Base-by-base conservation (phyloP, 352 stramenopile species). In the Pythium dissimile region DNA sequence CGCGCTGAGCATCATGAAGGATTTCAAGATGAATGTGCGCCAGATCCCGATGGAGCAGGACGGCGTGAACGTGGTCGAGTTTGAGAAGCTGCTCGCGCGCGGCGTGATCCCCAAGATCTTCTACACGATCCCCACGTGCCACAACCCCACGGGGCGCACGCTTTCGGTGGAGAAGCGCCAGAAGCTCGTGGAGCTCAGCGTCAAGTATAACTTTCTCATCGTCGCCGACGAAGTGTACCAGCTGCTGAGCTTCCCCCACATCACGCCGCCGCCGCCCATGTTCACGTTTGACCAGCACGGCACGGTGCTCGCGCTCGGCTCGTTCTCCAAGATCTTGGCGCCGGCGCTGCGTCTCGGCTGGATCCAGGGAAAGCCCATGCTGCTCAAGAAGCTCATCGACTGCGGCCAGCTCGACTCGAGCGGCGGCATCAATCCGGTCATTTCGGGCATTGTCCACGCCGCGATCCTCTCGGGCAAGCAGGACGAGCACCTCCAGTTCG, bases 221-320 rank as follows among this genome's bases (percentile, higher is more conserved):
- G 73, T 97, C 26, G 86, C 88, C 18, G 92, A 98, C 64, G 94
- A 98, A 68, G 92, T 98, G 24, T 98, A 98, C 81, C 90, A 98
- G 72, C 73, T 98, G 45, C 72, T 98, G 41, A 96, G 94, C 62
- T 98, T 95, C 74, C 80, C 88, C 43, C 67, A 86, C 66, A 75
- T 92, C 59, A 90, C 73, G 27, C 81, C 83, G 13, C 85, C 86
- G n/a, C 78, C 84, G 41, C 80, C 84, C 23, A 89, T 95, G 68
- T 90, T 92, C 56, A 89, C 79, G 27, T 94, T 92, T 48, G 86
- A 94, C 62, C 38, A 72, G 50, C 77, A 89, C 67, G 86, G 77
- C 64, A 89, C 80, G 12, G 80, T 94, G 47, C 66, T 97, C 26
- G 90, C 91, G 42, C 77, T 98, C 13, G 92, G 88, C 39, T 97